A percentile compares a stretch with the other conserved stretches of the same genome.
Evolutionary conservation across 2,329 filamentous ascomycete genomes (phyloP).

Genomic region (Scedosporium minutisporum): DNA sequence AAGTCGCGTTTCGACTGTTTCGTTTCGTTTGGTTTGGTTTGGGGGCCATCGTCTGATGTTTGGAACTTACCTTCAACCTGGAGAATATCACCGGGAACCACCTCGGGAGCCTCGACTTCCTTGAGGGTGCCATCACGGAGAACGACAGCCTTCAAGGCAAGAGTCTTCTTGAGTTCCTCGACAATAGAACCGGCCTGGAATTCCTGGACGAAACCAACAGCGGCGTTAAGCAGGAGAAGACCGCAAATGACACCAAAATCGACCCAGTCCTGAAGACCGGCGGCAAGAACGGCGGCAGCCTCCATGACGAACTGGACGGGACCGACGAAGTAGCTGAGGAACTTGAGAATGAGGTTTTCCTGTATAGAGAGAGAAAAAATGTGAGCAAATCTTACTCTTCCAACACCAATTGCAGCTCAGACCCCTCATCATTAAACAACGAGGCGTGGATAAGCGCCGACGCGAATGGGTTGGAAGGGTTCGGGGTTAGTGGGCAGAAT

Average conservation of each 20-base stretch:
- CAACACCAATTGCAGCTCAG: not conserved
- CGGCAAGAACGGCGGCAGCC: constrained; percentile 70
- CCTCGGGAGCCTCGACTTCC: constrained; percentile 73
- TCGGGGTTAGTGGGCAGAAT: too few species aligned
- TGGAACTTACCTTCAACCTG: constrained; percentile 60
- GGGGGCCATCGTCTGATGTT: not conserved
- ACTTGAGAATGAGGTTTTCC: constrained; percentile 72
- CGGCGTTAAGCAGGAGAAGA: constrained; percentile 73
- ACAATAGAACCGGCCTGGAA: constrained; percentile 85
- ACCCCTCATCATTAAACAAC: not conserved
- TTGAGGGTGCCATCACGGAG: constrained; percentile 67
- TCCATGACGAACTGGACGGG: constrained; percentile 95
- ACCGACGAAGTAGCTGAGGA: constrained; percentile 72
- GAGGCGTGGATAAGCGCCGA: not conserved
- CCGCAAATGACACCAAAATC: constrained; percentile 88
- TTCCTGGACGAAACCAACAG: constrained; percentile 81
- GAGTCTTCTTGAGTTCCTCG: constrained; percentile 82
- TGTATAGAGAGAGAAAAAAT: not conserved
- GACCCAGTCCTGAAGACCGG: constrained; percentile 80
- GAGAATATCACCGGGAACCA: constrained; percentile 84
- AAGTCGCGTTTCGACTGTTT: not conserved
- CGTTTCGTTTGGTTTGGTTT: not conserved
- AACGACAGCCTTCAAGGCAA: constrained; percentile 79
- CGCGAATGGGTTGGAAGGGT: not conserved
- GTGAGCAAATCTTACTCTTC: not conserved